Evolutionary conservation across 805 yeast genomes (phyloP), one percentile per base, ranked within the genome.

Genomic region (Priceomyces melissophilus): DNA sequence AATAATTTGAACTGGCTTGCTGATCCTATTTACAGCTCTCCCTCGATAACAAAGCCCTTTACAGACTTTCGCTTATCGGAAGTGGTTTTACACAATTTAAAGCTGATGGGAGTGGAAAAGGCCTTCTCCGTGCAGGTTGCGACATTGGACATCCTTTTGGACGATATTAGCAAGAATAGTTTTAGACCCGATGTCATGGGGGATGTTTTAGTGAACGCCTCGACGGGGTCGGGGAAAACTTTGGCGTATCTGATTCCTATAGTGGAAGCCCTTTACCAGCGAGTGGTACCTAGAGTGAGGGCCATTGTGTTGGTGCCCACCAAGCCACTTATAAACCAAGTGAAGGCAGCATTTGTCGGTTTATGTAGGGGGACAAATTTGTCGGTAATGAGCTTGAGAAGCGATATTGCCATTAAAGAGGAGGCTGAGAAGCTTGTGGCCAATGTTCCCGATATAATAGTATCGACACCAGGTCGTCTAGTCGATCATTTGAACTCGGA

Each of bases 171-270:
- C 44, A 48, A 59, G 46, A 67, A 64, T 43, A 50, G 56, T 31
- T 49, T 73, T 14, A 61, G 61, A 13, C 83, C 87, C 1, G 79
- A 72, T 40, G 69, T 76, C 32, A 68, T 70, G 42, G 91, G 91
- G 16, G 96, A 93, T 61, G 61, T 89, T 13, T 67, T 91, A 34
- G 96, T 91, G 4, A 90, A 91, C 61, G 96, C 99, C 2, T 79
- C 95, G 9, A 91, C 99, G 0, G 99, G 99, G 32, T 85, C 96
- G 0, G 99, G 99, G 54, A 91, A 91, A 58, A 91, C 99, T 0
- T 67, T 93, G 40, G 95, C 96, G 2, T 91, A 91, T 55, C 73
- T 81, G 38, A 73, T 91, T 2, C 98, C 99, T 1, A 75, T 93
- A 6, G 71, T 93, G 2, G 89, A 90, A 45, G 65, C 79, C 2